Evolutionary conservation across 768 basidiomycete genomes (phyloP).

Genomic region (Psilocybe sp.): DNA sequence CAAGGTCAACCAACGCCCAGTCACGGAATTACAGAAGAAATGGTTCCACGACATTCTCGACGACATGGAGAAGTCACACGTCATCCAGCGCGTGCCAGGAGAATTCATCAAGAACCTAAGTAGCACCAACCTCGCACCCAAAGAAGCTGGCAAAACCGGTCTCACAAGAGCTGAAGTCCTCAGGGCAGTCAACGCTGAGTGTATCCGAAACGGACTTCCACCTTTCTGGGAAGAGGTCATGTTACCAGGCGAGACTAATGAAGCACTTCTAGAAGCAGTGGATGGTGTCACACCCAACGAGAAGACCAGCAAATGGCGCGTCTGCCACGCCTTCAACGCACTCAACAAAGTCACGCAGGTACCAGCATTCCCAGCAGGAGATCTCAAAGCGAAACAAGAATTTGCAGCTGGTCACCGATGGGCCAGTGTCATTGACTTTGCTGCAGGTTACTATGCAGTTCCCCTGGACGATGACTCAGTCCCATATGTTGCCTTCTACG

Average conservation of each 20-base stretch:
- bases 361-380: slow-evolving; percentile 29
- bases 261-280: not conserved
- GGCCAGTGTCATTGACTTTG: slow-evolving; percentile 33
- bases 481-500: slow-evolving; percentile 32
- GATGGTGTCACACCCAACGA: not conserved
- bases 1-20: slow-evolving; percentile 27
- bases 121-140: slow-evolving; percentile 32
- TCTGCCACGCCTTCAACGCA: slow-evolving; percentile 34
- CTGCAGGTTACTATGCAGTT: slow-evolving; percentile 32
- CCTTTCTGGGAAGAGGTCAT: slow-evolving; percentile 10
- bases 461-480: slow-evolving; percentile 12
- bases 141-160: slow-evolving; percentile 24
- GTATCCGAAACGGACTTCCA: no score
- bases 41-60: slow-evolving; percentile 29
- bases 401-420: slow-evolving; percentile 32
- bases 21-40: slow-evolving; percentile 27
- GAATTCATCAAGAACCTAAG: slow-evolving; percentile 32
- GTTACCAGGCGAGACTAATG: slow-evolving; percentile 14
- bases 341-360: slow-evolving; percentile 30
- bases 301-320: slow-evolving; percentile 26
- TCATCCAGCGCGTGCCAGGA: slow-evolving; percentile 27
- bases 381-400: slow-evolving; percentile 37
- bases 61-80: slow-evolving; percentile 28
- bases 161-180: no score
- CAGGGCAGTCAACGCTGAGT: no score